Conservation (phyloP, 2,329 filamentous ascomycete genomes). For the Colletotrichum noveboracense region DNA sequence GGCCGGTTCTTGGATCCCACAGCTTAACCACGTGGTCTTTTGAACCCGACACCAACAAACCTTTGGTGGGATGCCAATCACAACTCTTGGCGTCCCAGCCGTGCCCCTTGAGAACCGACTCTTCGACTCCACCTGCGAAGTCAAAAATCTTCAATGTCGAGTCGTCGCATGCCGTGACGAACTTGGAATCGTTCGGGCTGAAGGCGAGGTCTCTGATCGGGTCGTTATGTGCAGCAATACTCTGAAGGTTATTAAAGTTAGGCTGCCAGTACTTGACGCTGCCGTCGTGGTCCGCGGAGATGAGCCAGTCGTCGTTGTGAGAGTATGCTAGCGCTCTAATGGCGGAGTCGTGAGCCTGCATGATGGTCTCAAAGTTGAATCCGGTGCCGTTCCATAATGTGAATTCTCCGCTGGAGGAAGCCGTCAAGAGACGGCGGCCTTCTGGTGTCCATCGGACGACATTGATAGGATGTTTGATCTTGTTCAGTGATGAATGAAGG, state of each 20-base stretch:
- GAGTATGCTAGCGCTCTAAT: conserved; percentile 87
- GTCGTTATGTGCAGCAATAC: conserved; percentile 88
- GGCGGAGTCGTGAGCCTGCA: conserved; percentile 93
- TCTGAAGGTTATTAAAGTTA: conserved; percentile 98
- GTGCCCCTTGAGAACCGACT: conserved; percentile 87
- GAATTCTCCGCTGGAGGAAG: conserved; percentile 95
- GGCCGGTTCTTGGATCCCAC: conserved; percentile 93
- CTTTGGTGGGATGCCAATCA: conserved; percentile 97
- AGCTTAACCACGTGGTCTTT: conserved; percentile 98
- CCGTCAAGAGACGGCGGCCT: conserved; percentile 87
- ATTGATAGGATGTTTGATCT: conserved; percentile 96
- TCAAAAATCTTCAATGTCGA: conserved; percentile 95
- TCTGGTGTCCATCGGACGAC: conserved; percentile 98
- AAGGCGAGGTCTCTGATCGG: conserved; percentile 92
- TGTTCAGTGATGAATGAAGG: conserved; percentile 97
- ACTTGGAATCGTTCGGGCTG: conserved; percentile 92
- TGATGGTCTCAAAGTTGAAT: conserved; percentile 99
- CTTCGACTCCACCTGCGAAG: conserved; percentile 84
- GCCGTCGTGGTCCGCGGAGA: conserved; percentile 94
- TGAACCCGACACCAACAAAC: conserved; percentile 90
- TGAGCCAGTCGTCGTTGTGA: conserved; percentile 94
- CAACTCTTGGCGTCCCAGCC: conserved; percentile 98
- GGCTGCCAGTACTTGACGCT: conserved; percentile 98
- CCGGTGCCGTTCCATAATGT: conserved; percentile 98
- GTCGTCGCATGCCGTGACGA: conserved; percentile 95